Evolutionary conservation across 1,139 yeast genomes (phyloP).

Genomic region (Taiozyma sp.): DNA sequence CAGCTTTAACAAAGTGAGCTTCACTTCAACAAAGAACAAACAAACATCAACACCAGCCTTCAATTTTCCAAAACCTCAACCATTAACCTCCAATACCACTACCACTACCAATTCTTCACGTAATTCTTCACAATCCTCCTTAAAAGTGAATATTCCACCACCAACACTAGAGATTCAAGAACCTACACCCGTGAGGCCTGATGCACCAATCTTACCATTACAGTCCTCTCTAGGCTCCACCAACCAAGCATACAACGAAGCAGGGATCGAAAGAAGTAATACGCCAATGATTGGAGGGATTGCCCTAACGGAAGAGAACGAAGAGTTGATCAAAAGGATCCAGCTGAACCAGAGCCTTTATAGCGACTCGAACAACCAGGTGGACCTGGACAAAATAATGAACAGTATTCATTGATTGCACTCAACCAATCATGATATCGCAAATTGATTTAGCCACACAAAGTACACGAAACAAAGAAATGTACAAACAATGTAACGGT

Average conservation of each 20-base stretch:
- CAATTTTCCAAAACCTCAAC: not conserved
- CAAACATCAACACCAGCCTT: not conserved
- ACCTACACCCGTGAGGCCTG: slow-evolving; percentile 13
- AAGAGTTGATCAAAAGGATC: not conserved
- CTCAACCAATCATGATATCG: too few species aligned
- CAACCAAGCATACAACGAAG: not conserved
- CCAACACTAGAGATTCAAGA: slow-evolving; percentile 9
- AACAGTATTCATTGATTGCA: not conserved
- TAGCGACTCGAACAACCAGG: slow-evolving; percentile 3
- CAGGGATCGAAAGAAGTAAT: not conserved
- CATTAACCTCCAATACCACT: not conserved
- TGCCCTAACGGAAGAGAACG: not conserved
- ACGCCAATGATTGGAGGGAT: slow-evolving; percentile 13
- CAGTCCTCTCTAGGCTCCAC: not conserved
- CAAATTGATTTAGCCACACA: too few species aligned
- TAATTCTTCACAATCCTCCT: not conserved
- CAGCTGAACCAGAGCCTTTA: slow-evolving; percentile 7
- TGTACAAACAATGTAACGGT: too few species aligned
- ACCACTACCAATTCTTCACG: not conserved
- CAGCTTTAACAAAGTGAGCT: not conserved
- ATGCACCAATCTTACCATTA: slow-evolving; percentile 2
- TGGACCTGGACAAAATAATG: slow-evolving; percentile 2
- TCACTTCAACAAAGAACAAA: not conserved
- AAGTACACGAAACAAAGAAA: too few species aligned
- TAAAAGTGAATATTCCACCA: not conserved